Percentiles rank a stretch among this genome's conserved stretches.
These are phyloP conservation scores for Lunasporangiospora selenospora DNA, from an alignment of 192 early-diverging fungal genomes.

Conservation along the genomic window DNA sequence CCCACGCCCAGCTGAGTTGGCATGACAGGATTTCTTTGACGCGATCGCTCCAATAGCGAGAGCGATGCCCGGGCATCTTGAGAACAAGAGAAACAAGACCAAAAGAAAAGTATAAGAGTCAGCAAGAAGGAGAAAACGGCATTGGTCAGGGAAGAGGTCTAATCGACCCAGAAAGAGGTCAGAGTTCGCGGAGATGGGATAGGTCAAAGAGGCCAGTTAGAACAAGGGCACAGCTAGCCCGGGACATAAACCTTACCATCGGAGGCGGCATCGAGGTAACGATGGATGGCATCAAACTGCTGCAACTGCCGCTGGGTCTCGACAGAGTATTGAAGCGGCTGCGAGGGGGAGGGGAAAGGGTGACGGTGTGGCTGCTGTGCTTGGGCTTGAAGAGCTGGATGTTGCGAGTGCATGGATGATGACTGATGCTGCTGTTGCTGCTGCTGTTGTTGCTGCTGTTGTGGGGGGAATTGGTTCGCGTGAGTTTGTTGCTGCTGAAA, in stretches of 20 bases:
- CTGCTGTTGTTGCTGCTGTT: constrained; percentile 14
- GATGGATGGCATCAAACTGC: constrained; percentile 42
- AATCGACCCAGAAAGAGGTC: not conserved
- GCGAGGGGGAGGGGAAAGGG: no score
- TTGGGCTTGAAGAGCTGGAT: no score
- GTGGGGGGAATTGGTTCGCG: no score
- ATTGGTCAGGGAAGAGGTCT: not conserved
- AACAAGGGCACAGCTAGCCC: not conserved
- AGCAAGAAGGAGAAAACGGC: not conserved
- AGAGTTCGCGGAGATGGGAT: not conserved
- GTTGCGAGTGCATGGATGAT: constrained; percentile 9
- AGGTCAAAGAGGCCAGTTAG: constrained; percentile 1
- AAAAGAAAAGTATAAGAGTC: not conserved
- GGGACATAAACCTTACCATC: not conserved
- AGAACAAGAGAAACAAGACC: not conserved
- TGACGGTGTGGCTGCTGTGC: no score
- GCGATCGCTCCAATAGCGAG: constrained; percentile 35
- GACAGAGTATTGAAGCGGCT: constrained; percentile 15
- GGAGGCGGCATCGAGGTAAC: constrained; percentile 19
- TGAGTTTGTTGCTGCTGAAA: constrained; percentile 12
- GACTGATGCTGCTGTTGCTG: constrained; percentile 16
- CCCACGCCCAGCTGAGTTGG: no score
- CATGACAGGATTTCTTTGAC: constrained; percentile 31
- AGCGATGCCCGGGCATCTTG: constrained; percentile 27
- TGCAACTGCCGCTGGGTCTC: constrained; percentile 34